phyloP scores from a whole-genome alignment of 345 rosid genomes.

The Pseudoturritis turrita region DNA sequence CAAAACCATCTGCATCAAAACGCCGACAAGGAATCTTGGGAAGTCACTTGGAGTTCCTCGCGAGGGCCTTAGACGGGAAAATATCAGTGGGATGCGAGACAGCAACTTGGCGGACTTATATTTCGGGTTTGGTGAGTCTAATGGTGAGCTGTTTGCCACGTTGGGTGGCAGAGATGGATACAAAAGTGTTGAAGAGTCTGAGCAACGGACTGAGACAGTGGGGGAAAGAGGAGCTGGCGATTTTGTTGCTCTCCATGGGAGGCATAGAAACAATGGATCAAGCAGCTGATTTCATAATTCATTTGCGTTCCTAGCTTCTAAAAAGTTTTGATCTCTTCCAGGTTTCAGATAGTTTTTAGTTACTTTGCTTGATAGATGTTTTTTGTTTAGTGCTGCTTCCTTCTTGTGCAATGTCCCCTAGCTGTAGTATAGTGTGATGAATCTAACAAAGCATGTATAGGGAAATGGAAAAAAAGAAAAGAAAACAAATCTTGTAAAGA shows the following conservation, averaged over 20 bases:
- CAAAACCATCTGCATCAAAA: constrained; percentile 61
- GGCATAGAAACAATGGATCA: constrained; percentile 71
- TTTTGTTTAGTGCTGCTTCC: neutral
- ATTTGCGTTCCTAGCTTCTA: constrained; percentile 6
- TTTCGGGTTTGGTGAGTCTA: constrained; percentile 68
- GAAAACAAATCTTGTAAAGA: constrained; percentile 21
- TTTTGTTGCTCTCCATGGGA: constrained; percentile 68
- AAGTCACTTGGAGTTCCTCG: constrained; percentile 71
- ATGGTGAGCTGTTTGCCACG: constrained; percentile 75
- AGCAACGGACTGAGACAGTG: constrained; percentile 73
- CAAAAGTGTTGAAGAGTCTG: constrained; percentile 65
- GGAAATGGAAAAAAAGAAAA: neutral
- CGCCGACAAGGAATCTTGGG: constrained; percentile 64
- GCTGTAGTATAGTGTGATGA: constrained; percentile 13
- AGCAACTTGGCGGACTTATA: constrained; percentile 73
- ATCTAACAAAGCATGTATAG: constrained; percentile 21
- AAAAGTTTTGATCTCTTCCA: constrained; percentile 17
- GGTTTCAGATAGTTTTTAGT: constrained; percentile 8
- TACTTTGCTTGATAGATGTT: neutral
- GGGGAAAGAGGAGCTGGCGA: constrained; percentile 76
- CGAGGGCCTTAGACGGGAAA: constrained; percentile 83
- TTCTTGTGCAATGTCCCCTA: neutral
- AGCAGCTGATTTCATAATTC: constrained; percentile 66
- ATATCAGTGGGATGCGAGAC: constrained; percentile 73
- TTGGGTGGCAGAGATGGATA: constrained; percentile 86